Percentiles rank a stretch among this genome's conserved stretches.
These are phyloP conservation scores for Lyophyllum semitale DNA, from an alignment of 768 basidiomycete genomes.

Conservation along the genomic window DNA sequence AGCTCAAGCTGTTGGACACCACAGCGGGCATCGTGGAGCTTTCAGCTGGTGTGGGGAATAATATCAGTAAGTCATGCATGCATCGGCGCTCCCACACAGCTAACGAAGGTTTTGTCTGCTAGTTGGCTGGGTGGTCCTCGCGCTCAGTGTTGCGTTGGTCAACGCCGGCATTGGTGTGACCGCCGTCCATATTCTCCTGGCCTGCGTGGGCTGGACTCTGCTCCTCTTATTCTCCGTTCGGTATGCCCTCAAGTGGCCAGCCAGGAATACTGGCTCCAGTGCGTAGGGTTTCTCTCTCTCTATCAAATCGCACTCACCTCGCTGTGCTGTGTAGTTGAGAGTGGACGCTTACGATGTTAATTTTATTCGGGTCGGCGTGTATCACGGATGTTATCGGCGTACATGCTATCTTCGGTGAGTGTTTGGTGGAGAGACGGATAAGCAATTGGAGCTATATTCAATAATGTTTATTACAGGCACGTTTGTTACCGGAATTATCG, in stretches of 20 bases:
- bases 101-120: background rate
- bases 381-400: conserved; percentile 94
- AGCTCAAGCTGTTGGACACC: conserved; percentile 89
- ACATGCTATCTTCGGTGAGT: conserved; percentile 83
- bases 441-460: background rate
- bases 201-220: conserved; percentile 79
- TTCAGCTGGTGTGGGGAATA: conserved; percentile 89
- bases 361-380: conserved; percentile 86
- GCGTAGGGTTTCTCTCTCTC: conserved; percentile 19
- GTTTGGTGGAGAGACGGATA: background rate
- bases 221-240: conserved; percentile 73
- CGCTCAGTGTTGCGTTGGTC: conserved; percentile 89
- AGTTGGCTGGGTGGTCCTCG: conserved; percentile 87
- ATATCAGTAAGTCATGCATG: conserved; percentile 50
- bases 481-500: conserved; percentile 78
- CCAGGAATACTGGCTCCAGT: conserved; percentile 75
- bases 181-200: conserved; percentile 83
- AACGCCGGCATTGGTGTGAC: conserved; percentile 83
- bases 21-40: conserved; percentile 91
- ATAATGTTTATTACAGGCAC: conserved; percentile 47
- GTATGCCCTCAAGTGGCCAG: conserved; percentile 67
- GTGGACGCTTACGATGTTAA: conserved; percentile 72
- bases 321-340: conserved; percentile 44
- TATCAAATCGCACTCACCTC: background rate
- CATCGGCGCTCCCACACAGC: background rate